Conservation (phyloP, 1,139 yeast species). For the Keqinozyma sinolaborantium region DNA sequence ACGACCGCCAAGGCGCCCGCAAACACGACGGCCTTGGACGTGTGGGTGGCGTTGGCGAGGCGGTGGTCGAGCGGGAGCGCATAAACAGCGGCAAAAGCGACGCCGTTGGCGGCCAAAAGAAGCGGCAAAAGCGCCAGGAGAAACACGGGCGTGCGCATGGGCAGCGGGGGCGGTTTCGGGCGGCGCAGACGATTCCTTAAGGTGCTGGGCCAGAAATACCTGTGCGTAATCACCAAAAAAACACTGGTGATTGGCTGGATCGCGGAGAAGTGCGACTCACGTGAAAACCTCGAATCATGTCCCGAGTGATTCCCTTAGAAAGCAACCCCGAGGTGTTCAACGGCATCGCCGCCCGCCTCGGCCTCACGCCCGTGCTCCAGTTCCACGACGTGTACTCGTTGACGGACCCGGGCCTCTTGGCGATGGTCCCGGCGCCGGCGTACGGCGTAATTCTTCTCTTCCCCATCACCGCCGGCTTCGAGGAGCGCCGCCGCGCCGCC, state of each 20-base stretch:
- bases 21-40: slow-evolving; percentile 9
- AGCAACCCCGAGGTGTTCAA: slow-evolving; percentile 86
- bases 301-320: slow-evolving; percentile 83
- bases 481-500: slow-evolving; percentile 36
- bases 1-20: slow-evolving; percentile 6
- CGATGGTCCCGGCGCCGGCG: slow-evolving; percentile 79
- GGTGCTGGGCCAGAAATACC: no score
- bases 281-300: no score
- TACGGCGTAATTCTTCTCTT: slow-evolving; percentile 73
- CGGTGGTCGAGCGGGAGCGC: slow-evolving; percentile 1
- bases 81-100: background rate
- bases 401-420: slow-evolving; percentile 72
- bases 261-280: background rate
- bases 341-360: slow-evolving; percentile 63
- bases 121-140: slow-evolving; percentile 1
- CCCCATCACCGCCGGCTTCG: slow-evolving; percentile 69
- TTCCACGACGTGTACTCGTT: slow-evolving; percentile 84
- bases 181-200: no score
- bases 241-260: background rate
- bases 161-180: background rate
- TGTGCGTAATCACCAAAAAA: background rate
- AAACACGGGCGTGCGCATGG: slow-evolving; percentile 1
- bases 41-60: slow-evolving; percentile 1
- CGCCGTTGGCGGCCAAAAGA: background rate
- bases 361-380: slow-evolving; percentile 55